Evolutionary conservation across 768 basidiomycete genomes (phyloP), one percentile per base, ranked within the genome.

Genomic region (Mycena vitilis): DNA sequence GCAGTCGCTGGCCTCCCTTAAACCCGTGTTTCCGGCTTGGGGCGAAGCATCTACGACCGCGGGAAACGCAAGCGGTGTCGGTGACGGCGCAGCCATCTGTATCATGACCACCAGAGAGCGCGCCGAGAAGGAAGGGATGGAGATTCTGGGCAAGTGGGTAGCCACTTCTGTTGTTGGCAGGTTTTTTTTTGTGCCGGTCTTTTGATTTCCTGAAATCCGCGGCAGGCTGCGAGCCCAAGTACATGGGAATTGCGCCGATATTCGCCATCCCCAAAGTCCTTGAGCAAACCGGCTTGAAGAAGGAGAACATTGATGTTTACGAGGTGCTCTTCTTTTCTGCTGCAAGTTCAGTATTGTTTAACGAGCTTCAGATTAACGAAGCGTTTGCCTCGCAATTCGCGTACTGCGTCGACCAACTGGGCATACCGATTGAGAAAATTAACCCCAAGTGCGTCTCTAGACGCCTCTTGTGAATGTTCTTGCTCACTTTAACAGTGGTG

Each of bases 301-400:
- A 90, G 74, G 89, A 91, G 63, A 92, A 95, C 45, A 82, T 95
- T 47, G 89, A 95, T 68, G 78, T 94, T 16, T 95, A 86, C 76
- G 93, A 94, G 85, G 93, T 89, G 62, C 54, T 77, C 40, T n/a
- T 20, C 42, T 15, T 58, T 23, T 48, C 40, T 18, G 8, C 34
- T 30, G 51, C 10, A 22, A 60, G 16, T 20, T 15, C 20, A 15
- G 42, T 56, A 45, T 10, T 15, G 38, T 34, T 49, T 57, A 61
- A 60, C 49, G 22, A 25, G 60, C 36, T 66, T 13, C 69, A 95
- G 93, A 92, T 94, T 70, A 95, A 95, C 64, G 93, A 96, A 78
- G 95, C 95, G 0, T 97, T 96, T 68, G 95, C 95, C 0, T 95
- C 94, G 1, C 95, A 97, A 75, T 96, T 95, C 67, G 94, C 93